Evolutionary conservation across 768 basidiomycete species (phyloP).

Genomic region (Kwoniella pini): DNA sequence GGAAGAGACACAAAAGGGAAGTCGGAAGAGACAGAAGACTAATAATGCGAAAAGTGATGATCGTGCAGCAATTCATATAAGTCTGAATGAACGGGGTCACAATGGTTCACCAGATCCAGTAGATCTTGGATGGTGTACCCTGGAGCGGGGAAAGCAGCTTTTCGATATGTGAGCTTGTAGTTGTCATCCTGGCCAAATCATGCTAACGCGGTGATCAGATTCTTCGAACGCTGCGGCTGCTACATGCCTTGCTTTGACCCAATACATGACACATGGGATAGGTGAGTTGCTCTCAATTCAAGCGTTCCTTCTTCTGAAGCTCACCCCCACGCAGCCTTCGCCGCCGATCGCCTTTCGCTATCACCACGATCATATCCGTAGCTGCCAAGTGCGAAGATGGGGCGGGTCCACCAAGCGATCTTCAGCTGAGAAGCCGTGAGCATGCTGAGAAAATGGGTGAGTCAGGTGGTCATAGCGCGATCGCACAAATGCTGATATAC

Average conservation of each 20-base stretch:
- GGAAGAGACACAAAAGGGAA: not conserved
- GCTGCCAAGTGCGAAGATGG: constrained; percentile 37
- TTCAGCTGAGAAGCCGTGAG: constrained; percentile 35
- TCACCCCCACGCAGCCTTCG: constrained; percentile 27
- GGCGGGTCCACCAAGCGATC: constrained; percentile 26
- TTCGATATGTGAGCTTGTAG: constrained; percentile 32
- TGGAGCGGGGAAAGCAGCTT: constrained; percentile 34
- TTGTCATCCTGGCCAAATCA: not conserved
- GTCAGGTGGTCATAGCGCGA: not conserved
- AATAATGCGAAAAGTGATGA: not conserved
- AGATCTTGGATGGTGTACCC: constrained; percentile 33
- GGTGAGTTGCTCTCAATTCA: constrained; percentile 19
- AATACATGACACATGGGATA: constrained; percentile 41
- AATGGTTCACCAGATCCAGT: constrained; percentile 33
- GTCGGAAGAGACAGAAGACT: not conserved
- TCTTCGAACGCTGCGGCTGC: constrained; percentile 35
- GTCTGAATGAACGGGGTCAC: constrained; percentile 20
- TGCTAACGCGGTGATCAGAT: constrained; percentile 26
- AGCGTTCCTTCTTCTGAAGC: not conserved
- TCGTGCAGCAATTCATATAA: constrained; percentile 7
- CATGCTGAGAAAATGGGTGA: constrained; percentile 48
- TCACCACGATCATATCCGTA: constrained; percentile 36
- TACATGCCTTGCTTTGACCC: constrained; percentile 48
- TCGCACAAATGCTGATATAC: not conserved
- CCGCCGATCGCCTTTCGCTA: constrained; percentile 38